A percentile compares a stretch with the other conserved stretches of the same genome.
These are phyloP conservation scores for Berberis vulgaris DNA, from an alignment of 164 flowering plant genomes.

Conservation along the genomic window DNA sequence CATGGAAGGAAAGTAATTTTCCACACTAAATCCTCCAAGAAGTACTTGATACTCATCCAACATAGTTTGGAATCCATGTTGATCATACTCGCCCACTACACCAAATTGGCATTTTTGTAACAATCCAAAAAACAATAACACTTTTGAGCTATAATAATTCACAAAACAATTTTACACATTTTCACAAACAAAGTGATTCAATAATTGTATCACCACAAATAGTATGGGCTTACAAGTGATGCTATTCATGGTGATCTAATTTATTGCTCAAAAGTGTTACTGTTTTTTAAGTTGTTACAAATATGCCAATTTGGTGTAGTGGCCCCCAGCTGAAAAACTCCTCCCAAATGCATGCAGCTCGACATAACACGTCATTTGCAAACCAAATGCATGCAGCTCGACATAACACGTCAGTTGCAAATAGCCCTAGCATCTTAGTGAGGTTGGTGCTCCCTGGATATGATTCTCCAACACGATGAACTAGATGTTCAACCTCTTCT, in stretches of 20 bases:
- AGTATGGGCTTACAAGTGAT: too few relatives aligned
- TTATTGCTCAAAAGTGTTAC: too few relatives aligned
- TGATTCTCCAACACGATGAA: slow-evolving; percentile 21
- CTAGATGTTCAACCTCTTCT: slow-evolving; percentile 32
- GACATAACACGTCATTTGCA: slow-evolving; percentile 37
- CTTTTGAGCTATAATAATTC: too few relatives aligned
- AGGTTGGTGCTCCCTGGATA: slow-evolving; percentile 19
- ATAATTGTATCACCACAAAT: too few relatives aligned
- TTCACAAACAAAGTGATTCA: too few relatives aligned
- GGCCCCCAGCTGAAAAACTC: slow-evolving; percentile 27
- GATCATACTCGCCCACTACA: slow-evolving; percentile 22
- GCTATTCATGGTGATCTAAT: too few relatives aligned
- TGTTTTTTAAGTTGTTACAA: too few relatives aligned
- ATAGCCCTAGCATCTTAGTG: slow-evolving; percentile 24
- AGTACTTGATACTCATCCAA: slow-evolving; percentile 39
- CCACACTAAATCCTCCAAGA: slow-evolving; percentile 47
- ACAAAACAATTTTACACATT: too few relatives aligned
- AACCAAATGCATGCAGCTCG: slow-evolving; percentile 18
- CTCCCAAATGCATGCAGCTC: slow-evolving; percentile 31
- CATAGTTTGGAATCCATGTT: slow-evolving; percentile 36
- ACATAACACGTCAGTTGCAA: slow-evolving; percentile 37
- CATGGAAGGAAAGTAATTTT: slow-evolving; percentile 57
- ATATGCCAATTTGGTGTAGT: too few relatives aligned
- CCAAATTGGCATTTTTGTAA: too few relatives aligned
- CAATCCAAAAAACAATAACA: too few relatives aligned